A percentile compares a stretch with the other conserved stretches of the same genome.
Conservation (phyloP, 768 basidiomycete species). For the Mycena galericulata region DNA sequence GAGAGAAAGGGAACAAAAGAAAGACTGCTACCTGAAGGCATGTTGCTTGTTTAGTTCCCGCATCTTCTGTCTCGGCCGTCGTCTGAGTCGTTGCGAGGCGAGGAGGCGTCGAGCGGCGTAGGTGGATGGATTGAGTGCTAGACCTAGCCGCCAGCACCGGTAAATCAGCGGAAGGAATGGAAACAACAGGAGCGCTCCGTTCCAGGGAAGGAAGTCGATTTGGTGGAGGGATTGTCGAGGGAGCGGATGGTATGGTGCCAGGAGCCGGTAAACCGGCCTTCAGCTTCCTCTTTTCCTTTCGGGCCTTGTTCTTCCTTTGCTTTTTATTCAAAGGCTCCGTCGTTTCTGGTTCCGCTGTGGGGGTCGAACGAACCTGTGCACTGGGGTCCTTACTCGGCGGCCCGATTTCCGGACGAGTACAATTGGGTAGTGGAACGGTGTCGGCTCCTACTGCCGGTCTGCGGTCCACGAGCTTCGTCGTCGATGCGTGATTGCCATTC, state of each 20-base stretch:
- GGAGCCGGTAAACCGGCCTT: constrained; percentile 17
- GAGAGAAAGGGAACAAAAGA: neutral
- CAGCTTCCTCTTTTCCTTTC: constrained; percentile 41
- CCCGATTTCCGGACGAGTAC: neutral
- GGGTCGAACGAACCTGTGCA: neutral
- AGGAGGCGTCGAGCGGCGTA: neutral
- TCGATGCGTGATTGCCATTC: constrained; percentile 2
- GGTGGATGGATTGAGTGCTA: neutral
- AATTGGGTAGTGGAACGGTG: neutral
- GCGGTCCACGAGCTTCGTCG: neutral
- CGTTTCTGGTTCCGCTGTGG: neutral
- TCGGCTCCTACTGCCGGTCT: neutral
- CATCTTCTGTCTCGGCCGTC: neutral
- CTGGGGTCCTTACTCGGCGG: neutral
- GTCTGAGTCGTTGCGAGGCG: neutral
- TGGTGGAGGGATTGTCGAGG: neutral
- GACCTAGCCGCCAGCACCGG: neutral
- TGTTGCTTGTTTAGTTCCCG: neutral
- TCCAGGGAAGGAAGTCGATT: neutral
- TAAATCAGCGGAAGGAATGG: no score
- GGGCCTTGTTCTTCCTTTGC: constrained; percentile 44
- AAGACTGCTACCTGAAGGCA: neutral
- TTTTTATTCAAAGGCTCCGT: constrained; percentile 23
- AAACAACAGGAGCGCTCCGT: neutral
- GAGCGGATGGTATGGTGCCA: neutral